phyloP scores from a whole-genome alignment of 2,329 filamentous ascomycete genomes.

The Knufia fluminis region DNA sequence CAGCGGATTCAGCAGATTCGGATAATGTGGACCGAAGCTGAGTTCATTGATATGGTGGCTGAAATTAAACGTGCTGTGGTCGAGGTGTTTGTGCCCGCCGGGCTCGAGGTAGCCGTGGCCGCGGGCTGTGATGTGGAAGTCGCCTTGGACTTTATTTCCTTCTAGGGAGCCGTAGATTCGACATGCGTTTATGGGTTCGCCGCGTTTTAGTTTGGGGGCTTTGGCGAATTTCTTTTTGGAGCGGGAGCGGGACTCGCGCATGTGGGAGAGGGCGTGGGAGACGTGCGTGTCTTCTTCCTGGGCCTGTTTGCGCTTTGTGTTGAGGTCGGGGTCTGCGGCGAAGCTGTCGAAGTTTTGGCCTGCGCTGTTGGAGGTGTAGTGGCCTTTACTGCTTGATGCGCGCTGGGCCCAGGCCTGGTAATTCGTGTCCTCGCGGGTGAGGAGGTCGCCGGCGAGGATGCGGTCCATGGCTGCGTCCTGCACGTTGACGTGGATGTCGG shows the following conservation, averaged over 20 bases:
- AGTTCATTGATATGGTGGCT: slow-evolving; percentile 92
- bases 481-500: slow-evolving; percentile 87
- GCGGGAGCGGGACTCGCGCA: slow-evolving; percentile 57
- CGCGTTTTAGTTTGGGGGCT: slow-evolving; percentile 57
- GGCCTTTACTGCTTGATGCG: slow-evolving; percentile 36
- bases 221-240: slow-evolving; percentile 52
- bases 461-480: slow-evolving; percentile 91
- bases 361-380: slow-evolving; percentile 2
- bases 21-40: slow-evolving; percentile 95
- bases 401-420: slow-evolving; percentile 68
- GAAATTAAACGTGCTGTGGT: slow-evolving; percentile 93
- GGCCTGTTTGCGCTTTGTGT: slow-evolving; percentile 29
- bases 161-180: slow-evolving; percentile 83
- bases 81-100: slow-evolving; percentile 57
- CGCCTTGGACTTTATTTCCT: slow-evolving; percentile 92
- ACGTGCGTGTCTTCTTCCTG: slow-evolving; percentile 70
- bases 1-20: slow-evolving; percentile 83
- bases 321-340: slow-evolving; percentile 48
- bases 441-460: slow-evolving; percentile 67
- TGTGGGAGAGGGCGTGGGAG: slow-evolving; percentile 73
- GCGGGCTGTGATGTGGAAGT: slow-evolving; percentile 93
- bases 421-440: slow-evolving; percentile 66
- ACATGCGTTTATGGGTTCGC: slow-evolving; percentile 61
- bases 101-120: slow-evolving; percentile 89
- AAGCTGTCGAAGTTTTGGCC: slow-evolving; percentile 40